Conservation (phyloP, 2,329 filamentous ascomycete species). For the Biscogniauxia marginata region DNA sequence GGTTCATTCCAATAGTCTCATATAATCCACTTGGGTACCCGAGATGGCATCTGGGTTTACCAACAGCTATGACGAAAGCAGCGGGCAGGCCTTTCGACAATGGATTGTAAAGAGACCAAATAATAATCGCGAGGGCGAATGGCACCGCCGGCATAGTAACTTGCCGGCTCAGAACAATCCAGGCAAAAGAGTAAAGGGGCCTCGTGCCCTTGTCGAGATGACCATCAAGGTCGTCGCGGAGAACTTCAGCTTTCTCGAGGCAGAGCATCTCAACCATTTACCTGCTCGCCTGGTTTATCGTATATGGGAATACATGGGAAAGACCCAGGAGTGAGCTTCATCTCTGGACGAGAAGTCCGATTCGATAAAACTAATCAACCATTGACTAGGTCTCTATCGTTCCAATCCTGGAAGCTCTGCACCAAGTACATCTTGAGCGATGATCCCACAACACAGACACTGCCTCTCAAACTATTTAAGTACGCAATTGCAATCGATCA, state of each 20-base stretch:
- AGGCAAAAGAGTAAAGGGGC: conserved; percentile 28
- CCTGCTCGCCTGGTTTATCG: conserved; percentile 36
- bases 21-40: no score
- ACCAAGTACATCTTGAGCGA: conserved; percentile 1
- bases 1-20: no score
- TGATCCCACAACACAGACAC: background rate
- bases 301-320: conserved; percentile 41
- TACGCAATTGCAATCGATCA: background rate
- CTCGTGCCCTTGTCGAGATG: conserved; percentile 40
- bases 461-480: conserved; percentile 1
- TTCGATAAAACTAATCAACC: background rate
- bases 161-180: conserved; percentile 26
- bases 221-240: conserved; percentile 37
- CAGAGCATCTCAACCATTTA: conserved; percentile 35
- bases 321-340: conserved; percentile 2
- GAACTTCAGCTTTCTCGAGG: conserved; percentile 37
- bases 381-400: conserved; percentile 2
- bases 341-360: background rate
- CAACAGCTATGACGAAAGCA: conserved; percentile 29
- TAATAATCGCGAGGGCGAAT: conserved; percentile 29
- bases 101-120: conserved; percentile 32
- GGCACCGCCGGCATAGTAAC: conserved; percentile 34
- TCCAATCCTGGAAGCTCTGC: conserved; percentile 13
- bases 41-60: background rate
- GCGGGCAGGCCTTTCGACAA: conserved; percentile 39